phyloP scores from a whole-genome alignment of 805 yeast genomes.

The Candida alai region DNA sequence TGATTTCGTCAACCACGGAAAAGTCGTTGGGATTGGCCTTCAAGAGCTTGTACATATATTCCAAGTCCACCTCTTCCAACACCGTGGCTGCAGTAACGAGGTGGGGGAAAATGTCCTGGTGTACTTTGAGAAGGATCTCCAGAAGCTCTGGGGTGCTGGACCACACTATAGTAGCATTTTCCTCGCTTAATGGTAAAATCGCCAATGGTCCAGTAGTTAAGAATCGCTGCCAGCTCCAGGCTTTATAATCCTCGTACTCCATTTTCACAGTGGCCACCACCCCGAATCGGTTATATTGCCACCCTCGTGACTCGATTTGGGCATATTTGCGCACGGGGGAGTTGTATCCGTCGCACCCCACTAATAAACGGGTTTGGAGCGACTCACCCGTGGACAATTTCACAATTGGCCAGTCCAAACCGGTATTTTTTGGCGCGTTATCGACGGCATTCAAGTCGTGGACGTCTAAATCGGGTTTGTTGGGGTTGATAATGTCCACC shows the following conservation, averaged over 20 bases:
- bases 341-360: constrained; percentile 95
- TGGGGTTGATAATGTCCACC: constrained; percentile 38
- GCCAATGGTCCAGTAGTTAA: constrained; percentile 92
- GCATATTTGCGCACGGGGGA: constrained; percentile 87
- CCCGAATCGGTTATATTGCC: constrained; percentile 86
- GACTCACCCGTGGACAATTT: constrained; percentile 60
- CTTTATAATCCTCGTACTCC: constrained; percentile 65
- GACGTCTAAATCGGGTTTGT: constrained; percentile 7
- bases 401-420: constrained; percentile 72
- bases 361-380: constrained; percentile 66
- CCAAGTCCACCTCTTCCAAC: constrained; percentile 72
- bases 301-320: constrained; percentile 81
- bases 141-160: constrained; percentile 77
- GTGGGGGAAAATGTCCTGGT: constrained; percentile 59
- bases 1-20: constrained; percentile 60
- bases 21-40: constrained; percentile 38
- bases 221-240: constrained; percentile 91
- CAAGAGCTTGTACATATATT: constrained; percentile 53
- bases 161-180: constrained; percentile 93
- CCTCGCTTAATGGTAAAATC: constrained; percentile 80
- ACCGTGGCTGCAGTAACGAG: constrained; percentile 84
- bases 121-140: constrained; percentile 52
- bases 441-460: constrained; percentile 19
- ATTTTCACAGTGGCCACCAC: constrained; percentile 86
- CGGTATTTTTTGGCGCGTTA: constrained; percentile 18